Conservation (phyloP, 768 basidiomycete genomes). For the Nidularia pulvinata region DNA sequence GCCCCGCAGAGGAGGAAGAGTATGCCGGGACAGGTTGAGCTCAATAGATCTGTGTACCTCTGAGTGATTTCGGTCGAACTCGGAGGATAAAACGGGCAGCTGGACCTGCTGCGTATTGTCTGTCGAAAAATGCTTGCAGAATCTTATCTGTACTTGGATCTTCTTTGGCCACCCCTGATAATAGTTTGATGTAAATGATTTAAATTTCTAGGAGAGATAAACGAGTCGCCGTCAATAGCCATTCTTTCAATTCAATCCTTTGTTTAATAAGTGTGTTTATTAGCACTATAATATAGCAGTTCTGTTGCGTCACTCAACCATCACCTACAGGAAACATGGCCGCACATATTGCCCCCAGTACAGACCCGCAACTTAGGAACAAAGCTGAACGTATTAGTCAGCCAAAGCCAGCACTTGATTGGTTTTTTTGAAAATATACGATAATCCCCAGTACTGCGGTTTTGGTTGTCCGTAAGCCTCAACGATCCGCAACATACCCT, state of each 20-base stretch:
- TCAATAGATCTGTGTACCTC: constrained; percentile 31
- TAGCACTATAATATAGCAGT: neutral
- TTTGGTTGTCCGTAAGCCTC: constrained; percentile 27
- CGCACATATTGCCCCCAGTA: constrained; percentile 27
- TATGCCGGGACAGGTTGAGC: constrained; percentile 30
- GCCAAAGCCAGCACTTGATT: neutral
- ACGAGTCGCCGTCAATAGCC: constrained; percentile 23
- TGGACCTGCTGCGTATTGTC: constrained; percentile 34
- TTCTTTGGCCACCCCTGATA: constrained; percentile 28
- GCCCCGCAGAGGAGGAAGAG: constrained; percentile 11
- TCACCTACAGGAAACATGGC: constrained; percentile 25
- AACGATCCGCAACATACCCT: constrained; percentile 34
- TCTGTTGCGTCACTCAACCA: neutral
- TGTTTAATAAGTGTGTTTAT: neutral
- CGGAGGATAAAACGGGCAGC: constrained; percentile 36
- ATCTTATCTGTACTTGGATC: constrained; percentile 33
- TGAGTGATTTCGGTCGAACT: constrained; percentile 25
- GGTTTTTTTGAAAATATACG: constrained; percentile 9
- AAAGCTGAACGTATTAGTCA: neutral
- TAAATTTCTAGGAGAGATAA: too few species aligned
- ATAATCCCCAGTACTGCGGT: constrained; percentile 24
- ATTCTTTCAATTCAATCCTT: constrained; percentile 35
- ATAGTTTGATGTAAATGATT: too few species aligned
- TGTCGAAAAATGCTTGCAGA: constrained; percentile 28
- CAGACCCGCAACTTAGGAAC: constrained; percentile 16